Evolutionary conservation across 2,329 filamentous ascomycete genomes (phyloP).

Genomic region (Mariannaea elegans): DNA sequence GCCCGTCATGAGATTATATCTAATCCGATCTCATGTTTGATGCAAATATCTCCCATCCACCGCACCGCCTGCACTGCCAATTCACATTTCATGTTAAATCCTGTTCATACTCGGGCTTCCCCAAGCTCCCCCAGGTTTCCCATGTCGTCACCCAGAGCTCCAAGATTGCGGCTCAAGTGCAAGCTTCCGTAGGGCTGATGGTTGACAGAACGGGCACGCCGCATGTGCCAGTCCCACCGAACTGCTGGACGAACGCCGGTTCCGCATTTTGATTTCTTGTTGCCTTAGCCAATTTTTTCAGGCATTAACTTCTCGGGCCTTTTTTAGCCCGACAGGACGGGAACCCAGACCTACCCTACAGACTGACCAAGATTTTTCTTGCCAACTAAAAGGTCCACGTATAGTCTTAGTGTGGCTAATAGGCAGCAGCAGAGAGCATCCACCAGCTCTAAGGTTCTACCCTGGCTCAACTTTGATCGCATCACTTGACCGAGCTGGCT

Average conservation of each 20-base stretch:
- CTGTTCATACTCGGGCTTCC: slow-evolving; percentile 17
- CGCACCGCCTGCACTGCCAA: slow-evolving; percentile 24
- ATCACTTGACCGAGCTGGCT: slow-evolving; percentile 13
- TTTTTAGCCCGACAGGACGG: background rate
- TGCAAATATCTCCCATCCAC: background rate
- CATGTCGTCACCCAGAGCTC: slow-evolving; percentile 38
- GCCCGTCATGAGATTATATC: background rate
- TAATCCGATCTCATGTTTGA: background rate
- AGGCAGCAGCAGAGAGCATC: slow-evolving; percentile 7
- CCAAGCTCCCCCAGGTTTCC: slow-evolving; percentile 36
- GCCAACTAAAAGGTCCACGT: background rate
- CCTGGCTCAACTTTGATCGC: slow-evolving; percentile 5
- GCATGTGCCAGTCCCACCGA: slow-evolving; percentile 28
- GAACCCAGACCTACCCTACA: slow-evolving; percentile 5
- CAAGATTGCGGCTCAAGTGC: slow-evolving; percentile 40
- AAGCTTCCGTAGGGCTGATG: slow-evolving; percentile 43
- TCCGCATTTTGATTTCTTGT: slow-evolving; percentile 3
- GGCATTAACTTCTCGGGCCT: slow-evolving; percentile 10
- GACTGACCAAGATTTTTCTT: background rate
- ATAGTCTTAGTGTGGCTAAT: background rate
- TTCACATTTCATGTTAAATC: slow-evolving; percentile 24
- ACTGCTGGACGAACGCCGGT: background rate
- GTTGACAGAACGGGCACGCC: slow-evolving; percentile 20
- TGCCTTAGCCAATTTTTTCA: slow-evolving; percentile 11
- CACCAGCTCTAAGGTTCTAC: slow-evolving; percentile 6